Evolutionary conservation across 75 land plant genomes (phyloP), one percentile per base, ranked within the genome.

Genomic region (Sequoiadendron giganteum): DNA sequence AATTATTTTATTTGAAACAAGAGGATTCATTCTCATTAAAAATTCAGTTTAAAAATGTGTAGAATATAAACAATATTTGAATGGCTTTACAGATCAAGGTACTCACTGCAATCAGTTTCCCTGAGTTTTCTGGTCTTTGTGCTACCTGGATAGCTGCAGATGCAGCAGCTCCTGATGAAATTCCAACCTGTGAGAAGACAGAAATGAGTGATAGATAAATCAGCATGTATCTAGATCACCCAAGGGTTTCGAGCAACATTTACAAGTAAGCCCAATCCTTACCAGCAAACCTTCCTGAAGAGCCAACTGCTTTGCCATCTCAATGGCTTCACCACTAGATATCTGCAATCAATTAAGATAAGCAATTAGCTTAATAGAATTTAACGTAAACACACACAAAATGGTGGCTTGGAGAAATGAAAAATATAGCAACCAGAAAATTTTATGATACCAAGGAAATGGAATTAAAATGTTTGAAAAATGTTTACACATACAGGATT

Each of bases 251-350:
- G 11, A 42, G 9, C n/a, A 45, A 40, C n/a, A 83, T 30, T 3
- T 16, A n/a, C 65, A 48, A 42, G 19, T 72, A 75, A 84, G 70
- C 58, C 86, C 86, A 86, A 83, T 87, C 87, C 77, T 85, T 92
- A 96, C 98, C 97, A 96, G 88, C 88, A 97, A 89, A 83, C 99
- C 99, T 91, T 97, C 99, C 86, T 93, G 93, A 56, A 96, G 89
- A 61, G 99, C 99, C 83, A 97, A 85, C 87, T 93, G 94, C 93
- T 94, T 97, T 83, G 99, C 99, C 91, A 93, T 95, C 90, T 97
- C 98, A 91, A 97, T 93, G 58, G 99, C 90, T 89, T 95, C 98
- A 88, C 95, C 92, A 90, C 98, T 95, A 73, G 99, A 97, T 88
- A 97, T 91, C 99, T 97, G 94, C 38, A 83, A 19, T 36, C 52